These are phyloP conservation scores for Fraxinus dipetala DNA, from an alignment of 305 asterid species.

Conservation along the genomic window DNA sequence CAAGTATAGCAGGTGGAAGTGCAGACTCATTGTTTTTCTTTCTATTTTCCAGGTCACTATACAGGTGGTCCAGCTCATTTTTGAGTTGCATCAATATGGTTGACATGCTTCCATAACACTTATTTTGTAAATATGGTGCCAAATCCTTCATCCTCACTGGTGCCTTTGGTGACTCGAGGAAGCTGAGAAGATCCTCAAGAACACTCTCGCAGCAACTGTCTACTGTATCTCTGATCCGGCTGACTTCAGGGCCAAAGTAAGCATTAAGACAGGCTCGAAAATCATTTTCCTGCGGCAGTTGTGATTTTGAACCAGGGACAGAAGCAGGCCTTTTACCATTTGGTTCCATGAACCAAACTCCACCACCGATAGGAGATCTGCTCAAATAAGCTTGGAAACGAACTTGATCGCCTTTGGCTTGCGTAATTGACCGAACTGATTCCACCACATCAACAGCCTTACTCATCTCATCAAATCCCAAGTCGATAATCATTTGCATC, in stretches of 20 bases:
- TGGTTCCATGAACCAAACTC: conserved; percentile 90
- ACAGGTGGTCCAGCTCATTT: conserved; percentile 68
- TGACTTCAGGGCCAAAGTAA: conserved; percentile 86
- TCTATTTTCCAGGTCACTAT: conserved; percentile 46
- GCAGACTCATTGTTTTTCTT: conserved; percentile 40
- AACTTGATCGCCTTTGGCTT: conserved; percentile 47
- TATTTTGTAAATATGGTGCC: conserved; percentile 77
- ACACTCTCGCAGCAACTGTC: conserved; percentile 75
- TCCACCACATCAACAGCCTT: conserved; percentile 59
- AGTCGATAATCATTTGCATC: conserved; percentile 74
- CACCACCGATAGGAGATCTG: conserved; percentile 60
- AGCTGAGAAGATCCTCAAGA: conserved; percentile 74
- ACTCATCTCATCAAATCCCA: conserved; percentile 67
- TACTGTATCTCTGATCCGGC: conserved; percentile 84
- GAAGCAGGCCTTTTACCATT: conserved; percentile 51
- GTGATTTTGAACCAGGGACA: conserved; percentile 48
- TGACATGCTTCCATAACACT: conserved; percentile 72
- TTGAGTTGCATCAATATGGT: conserved; percentile 58
- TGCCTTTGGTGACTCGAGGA: conserved; percentile 91
- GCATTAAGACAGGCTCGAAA: conserved; percentile 66
- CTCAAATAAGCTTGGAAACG: conserved; percentile 56
- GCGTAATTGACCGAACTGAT: conserved; percentile 56
- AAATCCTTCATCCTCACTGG: conserved; percentile 71
- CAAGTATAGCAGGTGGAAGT: conserved; percentile 59
- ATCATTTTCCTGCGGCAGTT: conserved; percentile 64